phyloP scores from a whole-genome alignment of 768 basidiomycete species.

The Termitomyces sp. region DNA sequence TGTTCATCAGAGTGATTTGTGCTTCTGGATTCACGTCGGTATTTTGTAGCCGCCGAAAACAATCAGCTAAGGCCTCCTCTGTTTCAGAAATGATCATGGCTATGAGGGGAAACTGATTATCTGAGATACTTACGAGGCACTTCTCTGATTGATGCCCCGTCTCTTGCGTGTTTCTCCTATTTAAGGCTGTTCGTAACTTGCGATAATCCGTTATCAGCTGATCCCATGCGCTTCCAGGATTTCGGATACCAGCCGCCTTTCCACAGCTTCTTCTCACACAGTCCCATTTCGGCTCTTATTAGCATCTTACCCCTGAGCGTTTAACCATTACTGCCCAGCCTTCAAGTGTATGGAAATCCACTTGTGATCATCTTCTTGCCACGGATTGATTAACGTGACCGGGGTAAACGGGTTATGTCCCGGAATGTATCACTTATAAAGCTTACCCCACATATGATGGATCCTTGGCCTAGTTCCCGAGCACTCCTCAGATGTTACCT shows the following conservation, averaged over 20 bases:
- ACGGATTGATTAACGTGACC: neutral
- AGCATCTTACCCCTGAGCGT: constrained; percentile 7
- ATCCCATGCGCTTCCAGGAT: neutral
- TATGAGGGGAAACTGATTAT: neutral
- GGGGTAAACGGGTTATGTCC: constrained; percentile 3
- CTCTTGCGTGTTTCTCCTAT: neutral
- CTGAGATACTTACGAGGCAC: neutral
- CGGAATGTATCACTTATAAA: constrained; percentile 6
- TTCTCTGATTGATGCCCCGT: constrained; percentile 13
- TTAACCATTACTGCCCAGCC: neutral
- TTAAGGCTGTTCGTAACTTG: constrained; percentile 6
- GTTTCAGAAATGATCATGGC: constrained; percentile 10
- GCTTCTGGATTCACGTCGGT: neutral
- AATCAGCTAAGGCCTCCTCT: constrained; percentile 5
- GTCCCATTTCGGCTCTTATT: neutral
- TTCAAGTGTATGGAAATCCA: neutral
- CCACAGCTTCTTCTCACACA: constrained; percentile 1
- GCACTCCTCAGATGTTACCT: constrained; percentile 11
- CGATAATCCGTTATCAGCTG: neutral
- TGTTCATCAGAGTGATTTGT: constrained; percentile 5
- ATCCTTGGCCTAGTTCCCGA: constrained; percentile 9
- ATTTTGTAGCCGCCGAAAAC: constrained; percentile 7
- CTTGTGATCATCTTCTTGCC: constrained; percentile 13
- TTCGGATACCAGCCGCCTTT: neutral
- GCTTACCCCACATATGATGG: neutral